Evolutionary conservation across 2,329 filamentous ascomycete species (phyloP).

Genomic region (Pochonia chlamydosporia): DNA sequence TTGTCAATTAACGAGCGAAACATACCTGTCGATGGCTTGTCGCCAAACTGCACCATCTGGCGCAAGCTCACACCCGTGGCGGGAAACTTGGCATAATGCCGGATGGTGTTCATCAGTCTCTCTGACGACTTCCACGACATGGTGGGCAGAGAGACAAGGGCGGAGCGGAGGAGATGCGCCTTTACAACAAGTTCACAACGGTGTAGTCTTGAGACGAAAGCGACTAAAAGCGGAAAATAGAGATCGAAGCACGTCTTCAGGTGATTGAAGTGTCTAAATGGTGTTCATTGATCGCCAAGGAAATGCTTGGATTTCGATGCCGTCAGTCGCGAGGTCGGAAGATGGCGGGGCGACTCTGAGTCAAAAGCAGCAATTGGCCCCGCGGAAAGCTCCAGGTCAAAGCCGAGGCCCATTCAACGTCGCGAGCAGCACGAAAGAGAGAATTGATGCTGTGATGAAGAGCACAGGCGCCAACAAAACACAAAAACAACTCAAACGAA

Average conservation of each 20-base stretch:
- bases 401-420: conserved; percentile 9
- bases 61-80: conserved; percentile 92
- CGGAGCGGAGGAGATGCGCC: background rate
- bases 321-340: conserved; percentile 10
- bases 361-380: conserved; percentile 16
- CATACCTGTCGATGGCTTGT: conserved; percentile 83
- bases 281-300: conserved; percentile 3
- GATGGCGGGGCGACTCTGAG: conserved; percentile 15
- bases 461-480: background rate
- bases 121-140: conserved; percentile 96
- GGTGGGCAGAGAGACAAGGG: conserved; percentile 16
- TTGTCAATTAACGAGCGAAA: conserved; percentile 32
- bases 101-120: conserved; percentile 92
- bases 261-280: background rate
- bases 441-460: background rate
- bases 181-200: background rate
- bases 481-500: background rate
- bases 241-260: background rate
- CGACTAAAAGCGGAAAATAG: background rate
- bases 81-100: conserved; percentile 93
- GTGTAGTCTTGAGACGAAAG: background rate
- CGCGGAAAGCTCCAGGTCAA: conserved; percentile 11
- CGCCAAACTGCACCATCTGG: conserved; percentile 99
- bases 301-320: conserved; percentile 1
- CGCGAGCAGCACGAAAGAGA: background rate